These are phyloP conservation scores for Epichloe glyceriae DNA, from an alignment of 2,329 filamentous ascomycete genomes.

Conservation along the genomic window DNA sequence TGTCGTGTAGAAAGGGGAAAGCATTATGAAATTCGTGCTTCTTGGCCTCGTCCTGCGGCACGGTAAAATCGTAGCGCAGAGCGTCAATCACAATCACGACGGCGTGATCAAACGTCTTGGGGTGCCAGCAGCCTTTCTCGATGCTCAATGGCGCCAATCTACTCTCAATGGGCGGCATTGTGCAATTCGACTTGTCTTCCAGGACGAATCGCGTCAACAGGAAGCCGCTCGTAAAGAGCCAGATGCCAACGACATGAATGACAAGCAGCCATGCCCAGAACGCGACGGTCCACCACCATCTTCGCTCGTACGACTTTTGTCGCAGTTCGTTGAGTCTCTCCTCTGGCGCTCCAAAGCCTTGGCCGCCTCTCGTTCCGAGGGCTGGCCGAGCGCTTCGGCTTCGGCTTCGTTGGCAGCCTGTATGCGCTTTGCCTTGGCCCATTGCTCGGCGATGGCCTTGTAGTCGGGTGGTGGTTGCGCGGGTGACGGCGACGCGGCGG, in stretches of 20 bases:
- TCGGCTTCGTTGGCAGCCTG: constrained; percentile 30
- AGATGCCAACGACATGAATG: constrained; percentile 70
- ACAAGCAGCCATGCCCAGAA: constrained; percentile 60
- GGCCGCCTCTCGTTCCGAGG: constrained; percentile 20
- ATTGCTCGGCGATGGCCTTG: constrained; percentile 39
- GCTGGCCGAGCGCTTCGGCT: constrained; percentile 16
- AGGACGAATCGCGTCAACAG: constrained; percentile 75
- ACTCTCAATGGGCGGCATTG: constrained; percentile 50
- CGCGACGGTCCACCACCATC: constrained; percentile 45
- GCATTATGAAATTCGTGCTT: constrained; percentile 64
- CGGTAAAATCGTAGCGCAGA: constrained; percentile 89
- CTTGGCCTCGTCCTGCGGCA: constrained; percentile 44
- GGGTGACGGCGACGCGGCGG: constrained; percentile 7
- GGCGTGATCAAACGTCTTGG: constrained; percentile 83
- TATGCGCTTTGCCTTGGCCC: constrained; percentile 37
- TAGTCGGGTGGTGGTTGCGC: constrained; percentile 26
- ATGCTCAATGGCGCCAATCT: constrained; percentile 26
- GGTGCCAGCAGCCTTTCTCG: constrained; percentile 81
- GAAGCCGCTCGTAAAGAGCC: constrained; percentile 90
- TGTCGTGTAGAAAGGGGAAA: constrained; percentile 76
- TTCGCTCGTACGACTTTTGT: constrained; percentile 35
- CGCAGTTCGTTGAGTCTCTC: constrained; percentile 34
- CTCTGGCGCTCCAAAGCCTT: constrained; percentile 30
- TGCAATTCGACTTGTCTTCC: constrained; percentile 61
- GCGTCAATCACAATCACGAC: constrained; percentile 87